Base-by-base conservation (phyloP, 805 yeast genomes). In the Scheffersomyces lignosus region DNA sequence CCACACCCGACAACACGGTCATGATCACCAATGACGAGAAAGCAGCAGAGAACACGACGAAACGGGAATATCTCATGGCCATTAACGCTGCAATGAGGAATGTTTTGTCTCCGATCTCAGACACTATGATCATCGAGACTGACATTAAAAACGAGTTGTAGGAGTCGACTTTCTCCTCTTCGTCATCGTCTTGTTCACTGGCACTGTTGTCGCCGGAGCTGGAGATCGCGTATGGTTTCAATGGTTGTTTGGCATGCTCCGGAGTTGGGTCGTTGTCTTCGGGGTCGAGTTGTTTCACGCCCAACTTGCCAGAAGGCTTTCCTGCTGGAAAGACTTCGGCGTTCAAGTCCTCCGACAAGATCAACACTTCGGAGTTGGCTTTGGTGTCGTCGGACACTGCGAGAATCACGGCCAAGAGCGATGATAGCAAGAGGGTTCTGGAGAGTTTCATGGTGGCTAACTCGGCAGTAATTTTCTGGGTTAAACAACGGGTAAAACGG, bases 41-140 rank as follows among this genome's bases (percentile, higher is more conserved):
- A 3, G 96, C 93, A 12, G 96, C 81, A 6, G 87, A 71, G 58
- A 93, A 91, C n/a, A 93, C 98, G 31, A 87, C 72, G 54, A 76
- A 52, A 52, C 95, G 76, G 14, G 90, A 78, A 62, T 89, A 83
- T 57, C 87, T 86, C 98, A 93, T 93, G 20, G 98, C 96, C 96
- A 93, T 90, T 47, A 93, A 72, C 2, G 97, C 98, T 24, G 99
- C 97, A 51, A 93, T 88, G 47, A 93, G 74, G 58, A 93, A 93
- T 0, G 99, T 93, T 67, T 93, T 93, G 62, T 93, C 99, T 41
- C 99, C 99, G 41, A 93, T 83, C 62, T 93, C 99, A 18, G 96
- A 86, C n/a, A 89, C 86, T 22, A 87, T 66, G 54, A 93, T 93
- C 99, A 93, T 93, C 12, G 91, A 78, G 23, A 82, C 67, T 1